phyloP scores from a whole-genome alignment of 2,329 filamentous ascomycete species.

The Epichloe scottii region DNA sequence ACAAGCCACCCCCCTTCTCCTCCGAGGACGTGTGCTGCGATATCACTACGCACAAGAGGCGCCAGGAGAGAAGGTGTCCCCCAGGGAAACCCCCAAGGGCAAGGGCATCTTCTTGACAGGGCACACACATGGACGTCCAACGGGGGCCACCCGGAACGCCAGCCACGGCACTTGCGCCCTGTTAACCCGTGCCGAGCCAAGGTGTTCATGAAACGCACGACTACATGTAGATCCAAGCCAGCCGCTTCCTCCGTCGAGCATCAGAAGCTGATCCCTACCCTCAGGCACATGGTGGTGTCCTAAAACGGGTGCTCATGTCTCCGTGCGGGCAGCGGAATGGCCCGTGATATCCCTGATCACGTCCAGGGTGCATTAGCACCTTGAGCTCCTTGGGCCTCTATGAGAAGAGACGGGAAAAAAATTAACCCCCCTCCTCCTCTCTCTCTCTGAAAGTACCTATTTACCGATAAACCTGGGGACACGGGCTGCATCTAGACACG shows the following conservation, averaged over 20 bases:
- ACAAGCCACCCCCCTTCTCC: neutral
- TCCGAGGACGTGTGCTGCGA: no score
- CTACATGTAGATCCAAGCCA: neutral
- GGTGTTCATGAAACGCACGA: no score
- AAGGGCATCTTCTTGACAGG: neutral
- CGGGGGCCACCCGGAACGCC: neutral
- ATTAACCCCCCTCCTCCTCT: neutral
- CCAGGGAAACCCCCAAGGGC: no score
- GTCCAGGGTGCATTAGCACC: neutral
- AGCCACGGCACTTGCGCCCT: neutral
- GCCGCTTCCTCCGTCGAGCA: neutral
- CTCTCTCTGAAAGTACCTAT: no score
- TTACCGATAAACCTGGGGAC: no score
- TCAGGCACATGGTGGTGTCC: neutral
- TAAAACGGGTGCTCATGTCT: neutral
- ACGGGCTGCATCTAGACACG: no score
- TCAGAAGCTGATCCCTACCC: no score
- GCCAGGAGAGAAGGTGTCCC: no score
- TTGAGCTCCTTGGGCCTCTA: neutral
- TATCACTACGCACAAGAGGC: no score
- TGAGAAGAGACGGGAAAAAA: neutral
- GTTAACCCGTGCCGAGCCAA: no score
- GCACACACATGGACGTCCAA: neutral
- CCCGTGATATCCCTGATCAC: neutral
- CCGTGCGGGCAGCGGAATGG: neutral